Conservation (phyloP, 2,329 filamentous ascomycete genomes). For the Colletotrichum sp. region DNA sequence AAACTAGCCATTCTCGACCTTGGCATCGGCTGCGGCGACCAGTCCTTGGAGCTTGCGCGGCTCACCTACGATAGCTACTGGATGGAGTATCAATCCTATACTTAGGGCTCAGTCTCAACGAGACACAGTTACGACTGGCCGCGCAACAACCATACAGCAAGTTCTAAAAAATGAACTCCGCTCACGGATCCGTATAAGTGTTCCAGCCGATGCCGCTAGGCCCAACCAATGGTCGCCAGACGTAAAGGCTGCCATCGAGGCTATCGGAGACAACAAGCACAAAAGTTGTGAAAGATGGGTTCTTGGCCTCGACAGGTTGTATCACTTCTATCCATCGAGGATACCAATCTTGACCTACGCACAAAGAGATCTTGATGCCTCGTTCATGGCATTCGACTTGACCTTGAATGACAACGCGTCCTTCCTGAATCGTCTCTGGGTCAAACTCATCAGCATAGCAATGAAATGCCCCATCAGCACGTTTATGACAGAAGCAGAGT, state of each 20-base stretch:
- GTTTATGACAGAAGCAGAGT: conserved; percentile 50
- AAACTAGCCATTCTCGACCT: conserved; percentile 51
- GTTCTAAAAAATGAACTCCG: background rate
- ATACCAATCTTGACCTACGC: conserved; percentile 48
- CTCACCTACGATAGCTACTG: conserved; percentile 25
- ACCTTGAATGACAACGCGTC: conserved; percentile 39
- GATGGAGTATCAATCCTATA: conserved; percentile 46
- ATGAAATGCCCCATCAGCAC: conserved; percentile 53
- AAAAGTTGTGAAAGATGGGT: conserved; percentile 46
- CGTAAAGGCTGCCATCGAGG: conserved; percentile 27
- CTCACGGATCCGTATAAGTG: conserved; percentile 33
- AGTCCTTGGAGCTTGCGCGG: conserved; percentile 49
- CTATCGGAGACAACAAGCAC: conserved; percentile 21
- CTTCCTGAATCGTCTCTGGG: conserved; percentile 30
- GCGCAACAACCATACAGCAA: conserved; percentile 32
- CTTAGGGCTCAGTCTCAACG: conserved; percentile 56
- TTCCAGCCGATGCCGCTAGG: conserved; percentile 55
- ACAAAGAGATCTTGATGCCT: conserved; percentile 43
- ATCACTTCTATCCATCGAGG: conserved; percentile 60
- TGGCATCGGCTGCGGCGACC: conserved; percentile 64
- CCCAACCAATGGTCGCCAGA: conserved; percentile 44
- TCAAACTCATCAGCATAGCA: conserved; percentile 47
- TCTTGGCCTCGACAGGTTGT: conserved; percentile 59
- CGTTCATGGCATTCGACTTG: conserved; percentile 61
- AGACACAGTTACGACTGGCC: conserved; percentile 44